Conservation (phyloP, 352 stramenopile species). For the Globisporangium viniferum region DNA sequence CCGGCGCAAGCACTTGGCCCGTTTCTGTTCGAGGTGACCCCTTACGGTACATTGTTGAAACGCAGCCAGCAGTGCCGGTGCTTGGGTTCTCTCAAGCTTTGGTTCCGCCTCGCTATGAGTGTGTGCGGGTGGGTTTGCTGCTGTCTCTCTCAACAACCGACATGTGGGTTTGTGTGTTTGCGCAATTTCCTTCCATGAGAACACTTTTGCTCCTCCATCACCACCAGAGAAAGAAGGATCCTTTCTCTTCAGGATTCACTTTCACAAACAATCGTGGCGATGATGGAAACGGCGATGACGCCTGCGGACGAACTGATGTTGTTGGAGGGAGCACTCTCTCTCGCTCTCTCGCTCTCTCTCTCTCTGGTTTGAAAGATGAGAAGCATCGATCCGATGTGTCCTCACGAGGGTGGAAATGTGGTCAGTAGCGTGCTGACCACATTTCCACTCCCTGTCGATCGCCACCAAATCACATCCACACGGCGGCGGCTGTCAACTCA, state of each 20-base stretch:
- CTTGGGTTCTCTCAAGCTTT: background rate
- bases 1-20: background rate
- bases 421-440: background rate
- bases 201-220: background rate
- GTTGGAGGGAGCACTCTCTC: background rate
- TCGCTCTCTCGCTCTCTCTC: background rate
- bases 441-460: background rate
- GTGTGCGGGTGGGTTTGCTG: background rate
- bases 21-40: background rate
- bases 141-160: background rate
- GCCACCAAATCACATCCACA: background rate
- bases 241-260: background rate
- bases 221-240: background rate
- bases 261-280: background rate
- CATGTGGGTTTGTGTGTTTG: background rate
- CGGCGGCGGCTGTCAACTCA: background rate
- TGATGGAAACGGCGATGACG: background rate
- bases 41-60: background rate
- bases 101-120: background rate
- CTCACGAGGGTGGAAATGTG: background rate
- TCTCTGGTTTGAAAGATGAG: background rate
- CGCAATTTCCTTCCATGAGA: too few species aligned
- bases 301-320: background rate
- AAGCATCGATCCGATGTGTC: background rate
- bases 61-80: background rate